Percentiles rank a stretch among this genome's conserved stretches.
These are phyloP conservation scores for Primulina tabacum DNA, from an alignment of 257 asterid species.

Conservation along the genomic window DNA sequence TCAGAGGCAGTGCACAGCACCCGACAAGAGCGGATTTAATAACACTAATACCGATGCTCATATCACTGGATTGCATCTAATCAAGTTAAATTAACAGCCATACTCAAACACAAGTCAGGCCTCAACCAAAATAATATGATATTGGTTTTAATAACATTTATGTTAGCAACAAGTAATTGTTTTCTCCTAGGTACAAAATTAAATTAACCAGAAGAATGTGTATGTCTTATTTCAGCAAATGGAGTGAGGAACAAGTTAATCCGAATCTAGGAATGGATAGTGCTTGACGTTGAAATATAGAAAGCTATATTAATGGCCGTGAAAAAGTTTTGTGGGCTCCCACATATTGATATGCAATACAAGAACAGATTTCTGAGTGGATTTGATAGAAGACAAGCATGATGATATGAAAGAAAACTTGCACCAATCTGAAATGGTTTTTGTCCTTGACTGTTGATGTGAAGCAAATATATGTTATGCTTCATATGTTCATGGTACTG, in stretches of 20 bases:
- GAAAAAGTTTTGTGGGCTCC: neutral
- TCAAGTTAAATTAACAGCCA: slow-evolving; percentile 9
- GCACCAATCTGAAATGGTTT: neutral
- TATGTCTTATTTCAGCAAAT: slow-evolving; percentile 1
- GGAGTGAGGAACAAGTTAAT: slow-evolving; percentile 4
- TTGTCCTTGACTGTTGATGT: neutral
- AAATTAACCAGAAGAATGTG: neutral
- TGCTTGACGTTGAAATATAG: neutral
- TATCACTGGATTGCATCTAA: slow-evolving; percentile 5
- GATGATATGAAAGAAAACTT: neutral
- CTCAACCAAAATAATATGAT: neutral
- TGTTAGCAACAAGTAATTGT: slow-evolving; percentile 15
- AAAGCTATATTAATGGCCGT: slow-evolving; percentile 7
- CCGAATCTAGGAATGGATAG: neutral
- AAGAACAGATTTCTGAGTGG: neutral
- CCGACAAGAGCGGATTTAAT: slow-evolving; percentile 6
- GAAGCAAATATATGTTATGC: neutral
- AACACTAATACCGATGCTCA: neutral
- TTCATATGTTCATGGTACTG: neutral
- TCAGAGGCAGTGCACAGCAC: neutral
- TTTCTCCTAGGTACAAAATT: neutral
- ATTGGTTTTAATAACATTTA: slow-evolving; percentile 5
- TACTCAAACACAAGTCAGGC: neutral
- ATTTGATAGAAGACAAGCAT: neutral
- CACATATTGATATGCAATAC: neutral